Percentiles rank a stretch among this genome's conserved stretches.
Evolutionary conservation across 768 basidiomycete genomes (phyloP).

Genomic region (Panus rudis): DNA sequence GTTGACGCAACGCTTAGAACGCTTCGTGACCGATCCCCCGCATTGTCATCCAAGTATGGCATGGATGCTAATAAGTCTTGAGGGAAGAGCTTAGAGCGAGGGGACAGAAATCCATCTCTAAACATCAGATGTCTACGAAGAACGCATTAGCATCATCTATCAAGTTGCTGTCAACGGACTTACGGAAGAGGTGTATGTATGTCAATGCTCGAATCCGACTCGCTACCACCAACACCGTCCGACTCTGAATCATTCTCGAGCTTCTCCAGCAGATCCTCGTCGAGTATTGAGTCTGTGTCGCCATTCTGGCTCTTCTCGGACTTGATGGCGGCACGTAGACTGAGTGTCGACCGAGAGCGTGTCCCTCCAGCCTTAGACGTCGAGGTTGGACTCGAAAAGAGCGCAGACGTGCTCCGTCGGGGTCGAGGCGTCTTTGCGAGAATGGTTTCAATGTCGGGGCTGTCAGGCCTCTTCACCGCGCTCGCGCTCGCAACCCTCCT

Average conservation of each 20-base stretch:
- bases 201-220: conserved; percentile 32
- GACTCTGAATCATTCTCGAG: conserved; percentile 9
- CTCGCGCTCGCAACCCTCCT: neutral
- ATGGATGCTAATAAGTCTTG: conserved; percentile 15
- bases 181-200: conserved; percentile 34
- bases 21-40: conserved; percentile 15
- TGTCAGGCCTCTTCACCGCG: conserved; percentile 15
- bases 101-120: conserved; percentile 32
- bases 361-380: no score
- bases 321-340: neutral
- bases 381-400: no score
- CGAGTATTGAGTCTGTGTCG: conserved; percentile 1
- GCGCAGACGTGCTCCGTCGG: conserved; percentile 17
- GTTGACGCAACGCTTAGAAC: conserved; percentile 21
- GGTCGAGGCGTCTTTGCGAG: conserved; percentile 27
- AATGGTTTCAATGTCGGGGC: conserved; percentile 28
- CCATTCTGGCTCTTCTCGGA: neutral
- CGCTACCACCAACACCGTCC: conserved; percentile 23
- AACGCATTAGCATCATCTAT: neutral
- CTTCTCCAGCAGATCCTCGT: conserved; percentile 1
- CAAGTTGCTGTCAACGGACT: no score
- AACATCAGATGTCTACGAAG: conserved; percentile 33
- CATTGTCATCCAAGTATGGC: conserved; percentile 6
- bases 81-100: conserved; percentile 31
- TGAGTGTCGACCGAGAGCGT: neutral